A percentile compares a stretch with the other conserved stretches of the same genome.
phyloP scores from a whole-genome alignment of 352 stramenopile species.

The Peronospora farinosa region DNA sequence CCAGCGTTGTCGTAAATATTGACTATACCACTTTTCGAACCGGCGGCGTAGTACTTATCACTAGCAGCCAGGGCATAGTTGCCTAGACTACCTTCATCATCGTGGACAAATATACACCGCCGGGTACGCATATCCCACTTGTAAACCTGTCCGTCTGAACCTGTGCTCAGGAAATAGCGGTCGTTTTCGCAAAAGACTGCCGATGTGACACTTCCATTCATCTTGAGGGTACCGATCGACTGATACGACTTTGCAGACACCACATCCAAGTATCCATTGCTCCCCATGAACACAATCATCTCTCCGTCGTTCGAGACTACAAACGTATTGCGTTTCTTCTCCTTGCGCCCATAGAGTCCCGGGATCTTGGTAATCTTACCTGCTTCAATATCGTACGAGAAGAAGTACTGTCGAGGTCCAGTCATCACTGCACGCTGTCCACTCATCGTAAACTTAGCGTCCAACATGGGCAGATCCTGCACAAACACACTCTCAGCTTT shows the following conservation, averaged over 20 bases:
- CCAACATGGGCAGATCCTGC: constrained; percentile 85
- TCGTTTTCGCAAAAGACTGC: constrained; percentile 91
- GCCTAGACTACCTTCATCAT: constrained; percentile 81
- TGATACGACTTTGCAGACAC: constrained; percentile 89
- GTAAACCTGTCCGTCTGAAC: constrained; percentile 94
- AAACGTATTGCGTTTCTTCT: constrained; percentile 91
- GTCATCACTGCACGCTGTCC: constrained; percentile 86
- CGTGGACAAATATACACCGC: constrained; percentile 71
- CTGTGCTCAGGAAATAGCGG: constrained; percentile 89
- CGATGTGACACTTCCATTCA: constrained; percentile 90
- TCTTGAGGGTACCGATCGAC: constrained; percentile 92
- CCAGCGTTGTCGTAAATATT: constrained; percentile 92
- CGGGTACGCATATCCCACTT: constrained; percentile 91
- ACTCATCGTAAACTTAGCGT: constrained; percentile 76
- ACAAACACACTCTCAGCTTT: constrained; percentile 89
- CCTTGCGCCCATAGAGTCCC: constrained; percentile 79
- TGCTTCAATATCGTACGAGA: constrained; percentile 92
- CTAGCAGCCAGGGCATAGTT: constrained; percentile 77
- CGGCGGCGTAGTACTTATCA: constrained; percentile 87
- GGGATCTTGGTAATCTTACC: constrained; percentile 90
- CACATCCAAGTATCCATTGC: constrained; percentile 93
- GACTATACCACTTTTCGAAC: constrained; percentile 94
- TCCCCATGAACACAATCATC: constrained; percentile 90
- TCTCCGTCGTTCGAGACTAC: constrained; percentile 84
- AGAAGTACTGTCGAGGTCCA: constrained; percentile 93